These are phyloP conservation scores for Bryoerythrophyllum caledonicum DNA, from an alignment of 225 moss, liverwort and hornwort genomes.

Conservation along the genomic window DNA sequence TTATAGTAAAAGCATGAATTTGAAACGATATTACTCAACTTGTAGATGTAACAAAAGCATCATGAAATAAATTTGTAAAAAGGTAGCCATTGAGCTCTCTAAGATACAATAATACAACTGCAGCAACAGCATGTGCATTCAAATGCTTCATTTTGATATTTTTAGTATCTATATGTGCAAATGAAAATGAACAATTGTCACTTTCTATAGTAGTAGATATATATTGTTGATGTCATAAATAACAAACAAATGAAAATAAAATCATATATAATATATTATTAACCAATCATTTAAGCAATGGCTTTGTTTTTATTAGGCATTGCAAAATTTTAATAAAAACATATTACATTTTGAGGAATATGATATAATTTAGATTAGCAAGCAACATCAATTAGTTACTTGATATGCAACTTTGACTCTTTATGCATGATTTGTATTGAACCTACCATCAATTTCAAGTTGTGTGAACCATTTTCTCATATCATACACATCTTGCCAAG, in stretches of 20 bases:
- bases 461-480: slow-evolving; percentile 33
- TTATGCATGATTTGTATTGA: not conserved
- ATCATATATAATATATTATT: not conserved
- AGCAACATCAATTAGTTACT: too few species aligned
- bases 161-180: slow-evolving; percentile 26
- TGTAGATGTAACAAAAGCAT: slow-evolving; percentile 40
- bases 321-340: not conserved
- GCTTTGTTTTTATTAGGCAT: too few species aligned
- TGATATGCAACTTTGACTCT: not conserved
- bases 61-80: slow-evolving; percentile 31
- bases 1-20: not conserved
- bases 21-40: slow-evolving; percentile 17
- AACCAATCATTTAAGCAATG: not conserved
- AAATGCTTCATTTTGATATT: slow-evolving; percentile 24
- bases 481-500: slow-evolving; percentile 32
- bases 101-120: slow-evolving; percentile 35
- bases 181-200: not conserved
- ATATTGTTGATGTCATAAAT: fast-evolving
- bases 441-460: slow-evolving; percentile 17
- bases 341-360: too few species aligned
- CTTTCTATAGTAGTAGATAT: not conserved
- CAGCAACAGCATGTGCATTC: slow-evolving; percentile 37
- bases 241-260: not conserved
- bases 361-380: too few species aligned
- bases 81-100: slow-evolving; percentile 51